These are phyloP conservation scores for Cladophialophora immunda DNA, from an alignment of 2,329 filamentous ascomycete species.

Conservation along the genomic window DNA sequence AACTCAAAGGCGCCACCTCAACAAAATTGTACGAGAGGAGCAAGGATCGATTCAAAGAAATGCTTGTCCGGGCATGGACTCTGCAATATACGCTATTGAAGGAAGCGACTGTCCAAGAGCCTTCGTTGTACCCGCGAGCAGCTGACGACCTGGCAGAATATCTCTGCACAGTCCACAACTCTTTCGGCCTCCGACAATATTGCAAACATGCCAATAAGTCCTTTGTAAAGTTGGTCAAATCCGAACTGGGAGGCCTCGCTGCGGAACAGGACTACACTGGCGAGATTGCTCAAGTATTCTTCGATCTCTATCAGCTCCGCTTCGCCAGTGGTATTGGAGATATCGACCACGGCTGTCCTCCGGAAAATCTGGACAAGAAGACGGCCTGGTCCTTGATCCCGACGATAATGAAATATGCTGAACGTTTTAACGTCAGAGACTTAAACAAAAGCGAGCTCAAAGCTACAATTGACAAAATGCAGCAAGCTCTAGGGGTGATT, in stretches of 20 bases:
- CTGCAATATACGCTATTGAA: conserved; percentile 83
- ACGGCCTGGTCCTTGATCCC: conserved; percentile 85
- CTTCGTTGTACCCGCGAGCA: conserved; percentile 69
- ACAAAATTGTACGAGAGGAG: conserved; percentile 56
- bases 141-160: conserved; percentile 80
- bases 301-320: conserved; percentile 82
- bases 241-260: conserved; percentile 80
- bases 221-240: conserved; percentile 87
- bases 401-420: conserved; percentile 81
- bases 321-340: conserved; percentile 73
- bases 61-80: conserved; percentile 88
- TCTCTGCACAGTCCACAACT: conserved; percentile 81
- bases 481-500: conserved; percentile 80
- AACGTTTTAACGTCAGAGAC: conserved; percentile 87
- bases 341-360: conserved; percentile 79
- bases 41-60: conserved; percentile 79
- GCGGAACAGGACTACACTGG: conserved; percentile 83
- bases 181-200: conserved; percentile 81
- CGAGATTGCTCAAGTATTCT: conserved; percentile 85
- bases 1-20: conserved; percentile 58
- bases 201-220: conserved; percentile 87
- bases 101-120: conserved; percentile 74
- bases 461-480: conserved; percentile 89
- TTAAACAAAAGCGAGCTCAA: conserved; percentile 91
- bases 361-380: conserved; percentile 79